Conservation (phyloP, 176 grass and related monocot species). For the Tillandsia fasciculata region DNA sequence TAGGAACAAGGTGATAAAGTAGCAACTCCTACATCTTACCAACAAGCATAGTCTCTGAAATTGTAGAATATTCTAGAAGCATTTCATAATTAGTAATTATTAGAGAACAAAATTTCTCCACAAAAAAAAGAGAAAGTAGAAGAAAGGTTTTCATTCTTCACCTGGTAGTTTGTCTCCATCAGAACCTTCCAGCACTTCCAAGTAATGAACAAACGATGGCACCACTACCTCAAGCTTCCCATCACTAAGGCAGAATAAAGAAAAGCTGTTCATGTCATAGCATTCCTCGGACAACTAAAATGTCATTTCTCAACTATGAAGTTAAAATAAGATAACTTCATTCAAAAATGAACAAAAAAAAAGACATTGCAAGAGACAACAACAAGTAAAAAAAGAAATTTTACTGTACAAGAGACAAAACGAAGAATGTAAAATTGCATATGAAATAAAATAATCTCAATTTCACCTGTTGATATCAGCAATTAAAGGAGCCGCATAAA, state of each 20-base stretch:
- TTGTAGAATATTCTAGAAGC: no score
- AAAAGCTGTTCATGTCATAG: conserved; percentile 7
- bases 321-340: background rate
- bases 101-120: background rate
- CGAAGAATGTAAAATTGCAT: background rate
- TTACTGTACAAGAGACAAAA: background rate
- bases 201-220: conserved; percentile 93
- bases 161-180: conserved; percentile 96
- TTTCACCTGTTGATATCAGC: conserved; percentile 95
- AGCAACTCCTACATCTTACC: no score
- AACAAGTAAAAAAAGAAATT: background rate
- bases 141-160: conserved; percentile 15
- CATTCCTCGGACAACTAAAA: conserved; percentile 5
- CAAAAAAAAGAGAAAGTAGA: background rate
- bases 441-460: background rate
- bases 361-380: background rate
- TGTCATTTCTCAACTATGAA: background rate
- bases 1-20: no score
- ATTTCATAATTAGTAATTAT: background rate
- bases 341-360: background rate
- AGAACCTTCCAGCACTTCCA: conserved; percentile 94
- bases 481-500: conserved; percentile 85
- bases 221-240: conserved; percentile 92
- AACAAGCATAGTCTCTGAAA: no score
- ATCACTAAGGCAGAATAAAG: conserved; percentile 43